Conservation (phyloP, 31 red algal species). For the Pterothamnion heteromorphum region DNA sequence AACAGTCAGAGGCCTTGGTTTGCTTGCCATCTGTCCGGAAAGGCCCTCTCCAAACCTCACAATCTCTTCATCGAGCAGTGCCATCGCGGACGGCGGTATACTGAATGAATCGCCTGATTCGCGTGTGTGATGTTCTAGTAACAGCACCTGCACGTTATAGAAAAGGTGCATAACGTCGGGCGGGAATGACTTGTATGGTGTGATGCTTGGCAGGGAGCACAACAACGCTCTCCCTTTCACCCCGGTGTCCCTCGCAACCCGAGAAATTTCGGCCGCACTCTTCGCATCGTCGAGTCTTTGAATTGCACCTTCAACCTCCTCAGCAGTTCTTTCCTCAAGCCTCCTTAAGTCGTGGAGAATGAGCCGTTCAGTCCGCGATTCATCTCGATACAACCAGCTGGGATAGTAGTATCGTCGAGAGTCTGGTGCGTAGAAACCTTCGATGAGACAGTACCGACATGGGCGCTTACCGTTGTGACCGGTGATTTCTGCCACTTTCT, state of each 20-base stretch:
- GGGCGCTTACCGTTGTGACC: conserved; percentile 40
- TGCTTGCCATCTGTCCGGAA: not conserved
- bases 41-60: not conserved
- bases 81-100: too few relatives aligned
- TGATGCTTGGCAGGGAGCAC: not conserved
- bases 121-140: too few relatives aligned
- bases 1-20: not conserved
- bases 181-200: not conserved
- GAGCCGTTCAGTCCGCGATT: too few relatives aligned
- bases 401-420: conserved; percentile 22
- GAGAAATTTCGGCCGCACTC: too few relatives aligned
- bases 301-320: too few relatives aligned
- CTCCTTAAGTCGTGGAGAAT: too few relatives aligned
- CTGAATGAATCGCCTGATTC: too few relatives aligned
- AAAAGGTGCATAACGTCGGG: conserved; percentile 17
- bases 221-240: not conserved
- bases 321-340: too few relatives aligned
- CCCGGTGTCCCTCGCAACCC: too few relatives aligned
- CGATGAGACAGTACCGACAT: conserved; percentile 22
- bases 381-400: too few relatives aligned
- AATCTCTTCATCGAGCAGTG: conserved; percentile 9
- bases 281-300: too few relatives aligned
- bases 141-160: too few relatives aligned
- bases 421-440: not conserved
- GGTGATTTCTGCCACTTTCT: conserved; percentile 21